Conservation (phyloP, 495 filamentous ascomycete species). For the Penicillium pulvis region DNA sequence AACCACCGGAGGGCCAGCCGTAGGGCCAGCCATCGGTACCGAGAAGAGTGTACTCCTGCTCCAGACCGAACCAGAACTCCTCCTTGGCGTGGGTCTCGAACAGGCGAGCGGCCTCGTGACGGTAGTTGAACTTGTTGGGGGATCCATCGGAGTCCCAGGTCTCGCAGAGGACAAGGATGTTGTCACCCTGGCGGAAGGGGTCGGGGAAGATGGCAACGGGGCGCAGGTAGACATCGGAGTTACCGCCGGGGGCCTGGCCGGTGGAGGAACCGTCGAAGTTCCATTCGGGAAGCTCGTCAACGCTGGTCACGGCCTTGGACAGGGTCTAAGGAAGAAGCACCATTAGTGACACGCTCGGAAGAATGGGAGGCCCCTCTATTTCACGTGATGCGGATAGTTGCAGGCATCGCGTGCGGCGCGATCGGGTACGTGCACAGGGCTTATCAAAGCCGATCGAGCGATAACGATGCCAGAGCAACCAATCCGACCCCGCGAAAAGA, state of each 20-base stretch:
- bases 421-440: slow-evolving; percentile 32
- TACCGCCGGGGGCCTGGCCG: slow-evolving; percentile 89
- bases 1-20: slow-evolving; percentile 95
- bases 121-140: slow-evolving; percentile 98
- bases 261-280: slow-evolving; percentile 99
- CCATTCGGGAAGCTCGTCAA: slow-evolving; percentile 94
- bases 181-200: slow-evolving; percentile 82
- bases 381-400: slow-evolving; percentile 43
- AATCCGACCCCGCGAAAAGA: neutral
- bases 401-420: slow-evolving; percentile 26
- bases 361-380: slow-evolving; percentile 12
- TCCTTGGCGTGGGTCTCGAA: slow-evolving; percentile 86
- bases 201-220: slow-evolving; percentile 90
- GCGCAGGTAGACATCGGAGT: slow-evolving; percentile 97
- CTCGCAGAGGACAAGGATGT: slow-evolving; percentile 92
- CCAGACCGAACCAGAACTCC: slow-evolving; percentile 96
- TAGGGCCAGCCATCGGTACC: slow-evolving; percentile 82
- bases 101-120: slow-evolving; percentile 81
- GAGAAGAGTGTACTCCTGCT: slow-evolving; percentile 96
- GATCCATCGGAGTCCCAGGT: slow-evolving; percentile 96
- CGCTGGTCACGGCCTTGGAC: slow-evolving; percentile 57
- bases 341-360: slow-evolving; percentile 19
- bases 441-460: slow-evolving; percentile 26
- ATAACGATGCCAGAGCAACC: slow-evolving; percentile 1
- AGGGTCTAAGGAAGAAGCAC: slow-evolving; percentile 63